A percentile compares a stretch with the other conserved stretches of the same genome.
Conservation (phyloP, 305 asterid genomes). For the Caryopteris hybrid region DNA sequence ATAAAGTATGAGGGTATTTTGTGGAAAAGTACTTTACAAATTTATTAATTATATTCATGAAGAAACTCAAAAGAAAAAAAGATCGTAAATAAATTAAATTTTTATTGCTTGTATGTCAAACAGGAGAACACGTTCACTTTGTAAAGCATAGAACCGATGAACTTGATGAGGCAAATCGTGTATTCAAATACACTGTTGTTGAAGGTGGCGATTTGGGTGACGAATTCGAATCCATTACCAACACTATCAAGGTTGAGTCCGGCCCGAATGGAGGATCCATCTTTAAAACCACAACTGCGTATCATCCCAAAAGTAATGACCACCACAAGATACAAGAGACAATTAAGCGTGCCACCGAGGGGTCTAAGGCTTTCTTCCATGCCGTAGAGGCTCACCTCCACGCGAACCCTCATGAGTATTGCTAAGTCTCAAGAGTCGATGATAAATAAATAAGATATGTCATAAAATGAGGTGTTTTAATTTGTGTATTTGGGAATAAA, state of each 20-base stretch:
- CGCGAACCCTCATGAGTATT: conserved; percentile 27
- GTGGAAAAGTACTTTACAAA: no score
- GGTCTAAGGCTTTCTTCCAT: conserved; percentile 26
- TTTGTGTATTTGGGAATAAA: not conserved
- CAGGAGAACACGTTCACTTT: not conserved
- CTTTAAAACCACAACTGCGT: conserved; percentile 31
- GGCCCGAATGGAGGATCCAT: conserved; percentile 42
- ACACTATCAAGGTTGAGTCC: conserved; percentile 28
- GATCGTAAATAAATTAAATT: no score
- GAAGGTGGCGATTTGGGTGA: conserved; percentile 42
- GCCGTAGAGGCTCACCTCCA: conserved; percentile 38
- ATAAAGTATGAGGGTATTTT: no score
- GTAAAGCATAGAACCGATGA: conserved; percentile 36
- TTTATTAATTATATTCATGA: no score
- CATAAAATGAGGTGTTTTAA: not conserved
- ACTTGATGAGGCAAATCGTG: conserved; percentile 30
- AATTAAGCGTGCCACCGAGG: conserved; percentile 47
- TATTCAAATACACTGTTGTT: conserved; percentile 30
- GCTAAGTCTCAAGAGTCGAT: not conserved
- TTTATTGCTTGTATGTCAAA: not conserved
- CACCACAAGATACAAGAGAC: conserved; percentile 30
- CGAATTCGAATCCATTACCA: conserved; percentile 26
- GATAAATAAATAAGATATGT: not conserved
- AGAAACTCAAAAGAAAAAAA: no score
- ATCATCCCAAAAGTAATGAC: conserved; percentile 34